Percentiles rank a stretch among this genome's conserved stretches.
Conservation (phyloP, 208 protist species). For the Wallacemonas sp. region DNA sequence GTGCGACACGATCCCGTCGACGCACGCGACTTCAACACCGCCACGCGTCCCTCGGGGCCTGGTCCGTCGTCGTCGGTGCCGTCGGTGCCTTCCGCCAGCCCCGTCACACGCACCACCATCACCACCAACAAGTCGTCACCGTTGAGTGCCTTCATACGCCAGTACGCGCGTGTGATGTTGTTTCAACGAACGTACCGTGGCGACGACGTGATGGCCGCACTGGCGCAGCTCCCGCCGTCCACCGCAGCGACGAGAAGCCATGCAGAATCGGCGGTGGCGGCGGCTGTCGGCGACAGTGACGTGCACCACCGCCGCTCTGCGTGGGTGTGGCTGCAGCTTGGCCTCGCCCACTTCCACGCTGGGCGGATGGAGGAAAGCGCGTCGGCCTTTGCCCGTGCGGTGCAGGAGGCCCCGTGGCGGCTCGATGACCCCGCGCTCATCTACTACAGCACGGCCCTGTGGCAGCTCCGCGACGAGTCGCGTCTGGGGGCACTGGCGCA, state of each 20-base stretch:
- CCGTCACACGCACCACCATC: not conserved
- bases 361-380: conserved; percentile 61
- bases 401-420: conserved; percentile 53
- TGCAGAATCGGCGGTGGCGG: not conserved
- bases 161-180: conserved; percentile 26
- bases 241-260: not conserved
- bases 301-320: not conserved
- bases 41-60: too few relatives aligned
- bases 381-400: conserved; percentile 43
- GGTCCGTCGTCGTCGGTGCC: too few relatives aligned
- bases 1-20: too few relatives aligned
- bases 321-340: conserved; percentile 54
- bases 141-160: conserved; percentile 13
- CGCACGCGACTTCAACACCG: too few relatives aligned
- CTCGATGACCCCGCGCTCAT: conserved; percentile 53
- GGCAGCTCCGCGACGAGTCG: conserved; percentile 90
- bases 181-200: conserved; percentile 34
- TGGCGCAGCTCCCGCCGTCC: not conserved
- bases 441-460: conserved; percentile 96
- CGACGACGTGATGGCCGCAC: conserved; percentile 18
- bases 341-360: conserved; percentile 72
- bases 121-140: not conserved
- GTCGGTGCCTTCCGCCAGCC: too few relatives aligned
- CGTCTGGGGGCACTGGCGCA: conserved; percentile 89
- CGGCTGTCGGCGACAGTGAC: not conserved